These are phyloP conservation scores for Haematococcus sp. DNA, from an alignment of 139 green algal genomes.

Conservation along the genomic window DNA sequence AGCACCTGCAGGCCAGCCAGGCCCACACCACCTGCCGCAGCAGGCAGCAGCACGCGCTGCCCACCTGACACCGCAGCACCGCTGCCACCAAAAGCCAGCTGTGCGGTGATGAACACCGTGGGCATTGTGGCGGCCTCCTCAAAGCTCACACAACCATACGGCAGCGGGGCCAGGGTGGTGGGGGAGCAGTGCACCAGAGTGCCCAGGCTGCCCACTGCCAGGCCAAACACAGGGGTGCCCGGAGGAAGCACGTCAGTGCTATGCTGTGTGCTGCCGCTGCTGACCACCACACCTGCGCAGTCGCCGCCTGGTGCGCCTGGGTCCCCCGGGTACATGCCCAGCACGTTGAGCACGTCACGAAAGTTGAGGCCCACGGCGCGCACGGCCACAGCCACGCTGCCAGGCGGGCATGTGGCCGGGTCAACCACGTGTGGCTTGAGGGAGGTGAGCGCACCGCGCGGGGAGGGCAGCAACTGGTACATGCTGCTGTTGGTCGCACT, in stretches of 20 bases:
- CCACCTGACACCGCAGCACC: constrained; percentile 30
- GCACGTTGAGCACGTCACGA: constrained; percentile 76
- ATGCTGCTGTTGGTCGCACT: background rate
- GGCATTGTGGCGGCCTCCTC: constrained; percentile 71
- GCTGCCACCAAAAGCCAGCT: constrained; percentile 54
- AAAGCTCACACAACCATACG: constrained; percentile 55
- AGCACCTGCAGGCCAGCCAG: constrained; percentile 67
- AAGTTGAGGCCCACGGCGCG: constrained; percentile 86
- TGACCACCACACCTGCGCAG: constrained; percentile 69
- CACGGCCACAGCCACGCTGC: constrained; percentile 47
- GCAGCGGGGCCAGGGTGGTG: constrained; percentile 65
- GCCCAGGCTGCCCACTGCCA: constrained; percentile 71
- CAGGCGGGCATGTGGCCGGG: background rate
- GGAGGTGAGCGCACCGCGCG: constrained; percentile 36
- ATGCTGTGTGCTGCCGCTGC: constrained; percentile 1
- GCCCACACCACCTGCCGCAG: constrained; percentile 64
- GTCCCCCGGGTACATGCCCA: constrained; percentile 80
- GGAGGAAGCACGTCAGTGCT: constrained; percentile 10
- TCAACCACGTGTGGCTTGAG: constrained; percentile 40
- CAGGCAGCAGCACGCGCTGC: constrained; percentile 62
- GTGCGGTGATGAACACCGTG: constrained; percentile 79
- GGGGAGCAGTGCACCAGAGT: constrained; percentile 51
- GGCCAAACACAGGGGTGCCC: constrained; percentile 74
- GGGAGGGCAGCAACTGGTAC: background rate
- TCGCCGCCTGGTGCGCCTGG: constrained; percentile 77